Base-by-base conservation (phyloP, 192 early-diverging fungal species). In the Gonapodya sp. region DNA sequence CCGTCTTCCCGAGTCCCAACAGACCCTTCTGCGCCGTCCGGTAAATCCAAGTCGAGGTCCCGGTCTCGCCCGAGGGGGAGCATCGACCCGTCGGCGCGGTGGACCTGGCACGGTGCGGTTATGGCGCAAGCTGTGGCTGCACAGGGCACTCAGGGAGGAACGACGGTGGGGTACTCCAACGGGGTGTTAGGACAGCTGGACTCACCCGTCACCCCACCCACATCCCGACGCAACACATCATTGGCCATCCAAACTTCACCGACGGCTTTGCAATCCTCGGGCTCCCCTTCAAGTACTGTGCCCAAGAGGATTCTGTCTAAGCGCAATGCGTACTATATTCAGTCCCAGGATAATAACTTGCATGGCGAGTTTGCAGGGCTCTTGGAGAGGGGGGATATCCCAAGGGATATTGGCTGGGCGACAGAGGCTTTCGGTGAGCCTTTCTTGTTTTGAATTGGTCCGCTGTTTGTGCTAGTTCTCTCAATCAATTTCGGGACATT, bases 311-410 rank as follows among this genome's bases (percentile, higher is more conserved):
- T 80, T 75, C 78, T 73, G 32, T 79, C 31, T 0, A n/a, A 46
- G 37, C 2, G 2, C 36, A 30, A 35, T 34, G 78, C 73, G 36
- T 73, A 72, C 78, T 89, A 90, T 80, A 33, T 84, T n/a, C 87
- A 90, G 79, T 80, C 81, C 0, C 89, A 90, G 79, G 84, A 86
- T 72, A 82, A 85, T 80, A 87, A 87, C 75, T 16, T 89, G 79
- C 36, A 77, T 36, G 74, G 36, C 32, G 87, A 88, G 18, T 84
- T 82, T 35, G 36, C 79, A 18, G 36, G 34, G 1, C 80, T 86
- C 0, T 73, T 82, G 18, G 80, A 78, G 35, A 34, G 75, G 0
- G 74, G 0, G 0, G 88, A 89, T 79, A 82, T 88, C 0, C 88
- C 89, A 0, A 24, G 0, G 8, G 80, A 84, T 31, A 82, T 89